Conservation (phyloP, 129 eudicot species). For the sunflower (Helianthus annuus) region HanXRQr2.0-SUNRISE NC_035448.2:181075029-181075528, state of each 20-base stretch:
- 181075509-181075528: conserved; percentile 33
- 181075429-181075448: conserved; percentile 53
- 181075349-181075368: conserved; percentile 58
- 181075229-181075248: background rate
- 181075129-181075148: no score
- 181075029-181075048: no score
- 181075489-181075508: conserved; percentile 58
- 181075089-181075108: no score
- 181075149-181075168: background rate
- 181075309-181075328: background rate
- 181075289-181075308: background rate
- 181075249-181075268: background rate
- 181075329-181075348: background rate
- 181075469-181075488: conserved; percentile 50
- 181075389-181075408: conserved; percentile 52
- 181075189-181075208: no score
- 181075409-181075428: conserved; percentile 62
- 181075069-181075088: no score
- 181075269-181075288: conserved; percentile 4
- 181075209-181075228: background rate
- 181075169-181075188: background rate
- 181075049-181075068: no score
- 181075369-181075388: conserved; percentile 63
- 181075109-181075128: no score
- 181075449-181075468: conserved; percentile 57